These are phyloP conservation scores for Paecilomyces fulvus DNA, from an alignment of 2,329 filamentous ascomycete species.

Conservation along the genomic window DNA sequence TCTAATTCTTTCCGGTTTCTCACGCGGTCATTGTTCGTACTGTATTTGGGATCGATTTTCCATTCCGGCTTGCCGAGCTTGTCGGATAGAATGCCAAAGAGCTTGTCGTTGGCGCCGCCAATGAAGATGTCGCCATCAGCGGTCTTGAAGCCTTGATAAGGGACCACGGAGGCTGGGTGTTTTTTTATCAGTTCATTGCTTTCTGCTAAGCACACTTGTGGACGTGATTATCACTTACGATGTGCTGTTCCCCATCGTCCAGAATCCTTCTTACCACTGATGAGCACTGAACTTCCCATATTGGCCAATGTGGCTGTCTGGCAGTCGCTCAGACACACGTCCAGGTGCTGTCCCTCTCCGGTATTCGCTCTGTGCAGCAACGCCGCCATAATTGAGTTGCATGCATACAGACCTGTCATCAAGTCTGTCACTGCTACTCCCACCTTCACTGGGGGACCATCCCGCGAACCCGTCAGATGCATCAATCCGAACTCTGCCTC, in stretches of 20 bases:
- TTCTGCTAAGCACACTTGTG: neutral
- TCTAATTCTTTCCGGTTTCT: constrained; percentile 36
- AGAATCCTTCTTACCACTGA: constrained; percentile 44
- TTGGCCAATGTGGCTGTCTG: constrained; percentile 34
- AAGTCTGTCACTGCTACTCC: constrained; percentile 95
- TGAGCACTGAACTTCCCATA: constrained; percentile 33
- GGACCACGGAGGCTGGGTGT: constrained; percentile 26
- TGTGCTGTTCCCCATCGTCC: constrained; percentile 40
- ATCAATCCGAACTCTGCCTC: constrained; percentile 97
- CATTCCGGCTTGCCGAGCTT: constrained; percentile 51
- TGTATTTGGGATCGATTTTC: constrained; percentile 52
- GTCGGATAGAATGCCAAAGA: constrained; percentile 58
- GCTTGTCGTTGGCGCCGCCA: constrained; percentile 63
- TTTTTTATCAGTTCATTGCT: neutral
- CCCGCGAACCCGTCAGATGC: constrained; percentile 88
- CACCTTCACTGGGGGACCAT: constrained; percentile 91
- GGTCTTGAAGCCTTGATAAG: constrained; percentile 51
- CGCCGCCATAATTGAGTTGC: constrained; percentile 91
- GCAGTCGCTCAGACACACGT: constrained; percentile 1
- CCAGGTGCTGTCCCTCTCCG: constrained; percentile 61
- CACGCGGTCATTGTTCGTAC: constrained; percentile 55
- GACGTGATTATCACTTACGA: constrained; percentile 18
- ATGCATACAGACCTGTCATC: constrained; percentile 90
- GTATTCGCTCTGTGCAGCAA: constrained; percentile 66
- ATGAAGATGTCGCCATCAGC: constrained; percentile 62